phyloP scores from a whole-genome alignment of 2,329 filamentous ascomycete species.

The Colletotrichum magnum region DNA sequence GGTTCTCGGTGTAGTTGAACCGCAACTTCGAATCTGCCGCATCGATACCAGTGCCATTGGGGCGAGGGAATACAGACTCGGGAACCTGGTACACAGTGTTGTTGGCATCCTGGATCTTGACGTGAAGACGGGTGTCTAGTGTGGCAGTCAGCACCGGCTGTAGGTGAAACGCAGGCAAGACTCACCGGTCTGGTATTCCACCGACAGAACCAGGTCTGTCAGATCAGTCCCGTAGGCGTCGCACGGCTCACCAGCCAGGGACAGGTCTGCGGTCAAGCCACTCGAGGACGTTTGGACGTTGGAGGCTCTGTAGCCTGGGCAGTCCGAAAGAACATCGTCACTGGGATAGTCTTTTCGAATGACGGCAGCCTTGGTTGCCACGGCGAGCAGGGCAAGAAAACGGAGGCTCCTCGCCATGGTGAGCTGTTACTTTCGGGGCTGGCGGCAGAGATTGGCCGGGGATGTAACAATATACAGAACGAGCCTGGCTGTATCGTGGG shows the following conservation, averaged over 20 bases:
- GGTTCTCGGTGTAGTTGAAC: slow-evolving; percentile 59
- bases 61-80: slow-evolving; percentile 76
- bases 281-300: slow-evolving; percentile 67
- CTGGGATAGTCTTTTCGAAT: slow-evolving; percentile 36
- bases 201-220: slow-evolving; percentile 46
- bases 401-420: slow-evolving; percentile 33
- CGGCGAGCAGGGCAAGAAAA: slow-evolving; percentile 26
- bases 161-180: background rate
- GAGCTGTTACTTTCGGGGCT: background rate
- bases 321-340: slow-evolving; percentile 30
- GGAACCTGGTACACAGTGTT: slow-evolving; percentile 82
- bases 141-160: background rate
- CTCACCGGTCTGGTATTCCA: slow-evolving; percentile 51
- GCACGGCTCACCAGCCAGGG: slow-evolving; percentile 45
- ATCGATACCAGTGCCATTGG: slow-evolving; percentile 53
- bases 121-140: slow-evolving; percentile 77
- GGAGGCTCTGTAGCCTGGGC: slow-evolving; percentile 65
- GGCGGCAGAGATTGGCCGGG: slow-evolving; percentile 6
- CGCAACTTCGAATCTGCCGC: slow-evolving; percentile 59
- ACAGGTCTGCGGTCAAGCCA: slow-evolving; percentile 65
- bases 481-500: background rate
- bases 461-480: background rate
- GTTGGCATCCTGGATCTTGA: slow-evolving; percentile 80
- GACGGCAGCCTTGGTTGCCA: slow-evolving; percentile 31
- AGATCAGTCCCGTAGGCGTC: slow-evolving; percentile 45